A percentile compares a stretch with the other conserved stretches of the same genome.
Evolutionary conservation across 2,329 filamentous ascomycete species (phyloP).

Genomic region (Fusarium virguliforme): DNA sequence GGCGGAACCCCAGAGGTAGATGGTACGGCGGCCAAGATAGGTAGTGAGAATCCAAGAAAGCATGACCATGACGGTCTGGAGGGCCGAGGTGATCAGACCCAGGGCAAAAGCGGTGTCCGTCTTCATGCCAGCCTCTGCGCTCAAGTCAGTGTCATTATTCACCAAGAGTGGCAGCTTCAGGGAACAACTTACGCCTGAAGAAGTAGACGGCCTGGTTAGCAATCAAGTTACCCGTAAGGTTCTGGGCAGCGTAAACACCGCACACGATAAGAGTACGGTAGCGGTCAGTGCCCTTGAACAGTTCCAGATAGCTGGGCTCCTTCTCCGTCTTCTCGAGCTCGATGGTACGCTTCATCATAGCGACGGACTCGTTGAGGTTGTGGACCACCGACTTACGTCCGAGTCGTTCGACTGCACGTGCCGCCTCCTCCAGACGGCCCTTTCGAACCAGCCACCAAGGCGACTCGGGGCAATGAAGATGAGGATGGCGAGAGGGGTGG

Average conservation of each 20-base stretch:
- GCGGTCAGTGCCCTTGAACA: conserved; percentile 69
- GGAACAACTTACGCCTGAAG: conserved; percentile 60
- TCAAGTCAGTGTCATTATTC: conserved; percentile 9
- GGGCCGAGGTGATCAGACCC: conserved; percentile 75
- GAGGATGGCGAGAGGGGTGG: conserved; percentile 68
- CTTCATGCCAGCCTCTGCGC: conserved; percentile 72
- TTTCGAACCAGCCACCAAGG: conserved; percentile 71
- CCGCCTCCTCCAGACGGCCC: conserved; percentile 61
- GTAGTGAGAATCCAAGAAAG: conserved; percentile 77
- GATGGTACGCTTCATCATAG: conserved; percentile 72
- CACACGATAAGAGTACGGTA: conserved; percentile 71
- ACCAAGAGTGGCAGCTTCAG: background rate
- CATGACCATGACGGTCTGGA: conserved; percentile 75
- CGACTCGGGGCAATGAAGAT: conserved; percentile 66
- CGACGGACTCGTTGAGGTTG: conserved; percentile 59
- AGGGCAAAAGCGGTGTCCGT: conserved; percentile 72
- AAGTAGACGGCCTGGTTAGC: conserved; percentile 75
- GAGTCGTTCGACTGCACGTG: conserved; percentile 64
- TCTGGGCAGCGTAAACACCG: conserved; percentile 72
- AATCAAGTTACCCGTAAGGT: conserved; percentile 73
- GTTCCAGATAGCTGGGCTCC: conserved; percentile 65
- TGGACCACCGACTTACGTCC: conserved; percentile 52
- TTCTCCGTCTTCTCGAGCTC: conserved; percentile 64
- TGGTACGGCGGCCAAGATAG: conserved; percentile 74
- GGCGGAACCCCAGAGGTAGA: conserved; percentile 74